Evolutionary conservation across 805 yeast species (phyloP).

Genomic region (Kluyveromyces aestuarii): DNA sequence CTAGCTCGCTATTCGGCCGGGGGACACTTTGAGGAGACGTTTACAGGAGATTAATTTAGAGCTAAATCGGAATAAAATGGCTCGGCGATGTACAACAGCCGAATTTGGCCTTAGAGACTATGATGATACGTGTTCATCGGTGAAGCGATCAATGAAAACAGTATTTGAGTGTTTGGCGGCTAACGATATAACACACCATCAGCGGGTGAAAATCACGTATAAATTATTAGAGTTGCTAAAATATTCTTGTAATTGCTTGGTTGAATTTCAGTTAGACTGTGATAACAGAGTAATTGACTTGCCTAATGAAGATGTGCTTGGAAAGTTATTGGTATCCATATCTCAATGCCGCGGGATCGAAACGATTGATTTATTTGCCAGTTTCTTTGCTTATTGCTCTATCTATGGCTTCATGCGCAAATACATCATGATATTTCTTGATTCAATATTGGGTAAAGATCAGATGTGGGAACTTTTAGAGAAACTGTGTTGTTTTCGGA

Average conservation of each 20-base stretch:
- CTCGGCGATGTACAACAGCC: too few relatives aligned
- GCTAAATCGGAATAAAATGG: too few relatives aligned
- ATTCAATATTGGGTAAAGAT: neutral
- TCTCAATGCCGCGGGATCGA: neutral
- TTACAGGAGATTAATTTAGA: too few relatives aligned
- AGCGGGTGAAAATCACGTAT: neutral
- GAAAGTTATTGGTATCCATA: neutral
- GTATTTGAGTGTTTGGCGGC: conserved; percentile 1
- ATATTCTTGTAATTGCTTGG: neutral
- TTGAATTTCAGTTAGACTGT: neutral
- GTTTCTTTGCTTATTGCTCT: conserved; percentile 17
- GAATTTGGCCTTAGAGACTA: neutral
- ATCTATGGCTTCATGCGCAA: conserved; percentile 5
- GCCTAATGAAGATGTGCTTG: neutral
- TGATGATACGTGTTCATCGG: neutral
- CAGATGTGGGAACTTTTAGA: neutral
- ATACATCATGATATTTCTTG: neutral
- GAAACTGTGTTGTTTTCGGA: neutral
- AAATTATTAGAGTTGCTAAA: neutral
- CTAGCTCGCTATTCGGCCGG: too few relatives aligned
- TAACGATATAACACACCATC: neutral
- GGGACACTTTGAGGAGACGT: too few relatives aligned
- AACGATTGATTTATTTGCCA: conserved; percentile 9
- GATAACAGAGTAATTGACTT: neutral
- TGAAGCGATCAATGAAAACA: neutral